Conservation (phyloP, 2,329 filamentous ascomycete species). For the Aspergillus tubingensis region DNA sequence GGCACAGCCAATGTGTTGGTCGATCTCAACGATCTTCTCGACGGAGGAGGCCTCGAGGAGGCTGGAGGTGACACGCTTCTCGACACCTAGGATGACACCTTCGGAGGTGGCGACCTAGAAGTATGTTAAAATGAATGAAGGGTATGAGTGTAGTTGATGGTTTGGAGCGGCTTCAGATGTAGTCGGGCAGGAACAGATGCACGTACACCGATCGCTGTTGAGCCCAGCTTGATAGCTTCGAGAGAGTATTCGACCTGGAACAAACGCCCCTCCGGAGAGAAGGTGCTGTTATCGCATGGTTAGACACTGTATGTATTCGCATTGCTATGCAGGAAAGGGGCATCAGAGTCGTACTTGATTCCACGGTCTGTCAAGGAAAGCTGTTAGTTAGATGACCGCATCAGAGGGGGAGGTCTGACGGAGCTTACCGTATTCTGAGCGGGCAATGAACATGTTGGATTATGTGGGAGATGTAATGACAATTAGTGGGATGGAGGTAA, state of each 20-base stretch:
- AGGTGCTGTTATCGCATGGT: slow-evolving; percentile 67
- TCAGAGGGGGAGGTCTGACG: slow-evolving; percentile 25
- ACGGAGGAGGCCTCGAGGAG: slow-evolving; percentile 97
- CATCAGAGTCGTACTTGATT: slow-evolving; percentile 72
- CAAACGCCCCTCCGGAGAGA: slow-evolving; percentile 98
- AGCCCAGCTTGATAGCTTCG: slow-evolving; percentile 99
- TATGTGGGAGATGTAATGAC: slow-evolving; percentile 27
- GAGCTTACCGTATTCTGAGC: slow-evolving; percentile 95
- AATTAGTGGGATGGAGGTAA: neutral
- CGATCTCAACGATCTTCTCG: slow-evolving; percentile 99
- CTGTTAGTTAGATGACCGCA: slow-evolving; percentile 45
- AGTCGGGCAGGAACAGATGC: slow-evolving; percentile 6
- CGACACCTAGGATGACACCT: slow-evolving; percentile 93
- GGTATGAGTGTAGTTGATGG: neutral
- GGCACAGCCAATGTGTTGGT: slow-evolving; percentile 97
- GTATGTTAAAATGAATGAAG: slow-evolving; percentile 17
- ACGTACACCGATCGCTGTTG: slow-evolving; percentile 88
- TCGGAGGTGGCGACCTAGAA: slow-evolving; percentile 79
- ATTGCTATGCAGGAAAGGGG: slow-evolving; percentile 10
- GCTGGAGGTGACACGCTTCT: slow-evolving; percentile 97
- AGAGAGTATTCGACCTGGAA: slow-evolving; percentile 99
- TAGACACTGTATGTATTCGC: slow-evolving; percentile 18
- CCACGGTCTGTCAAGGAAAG: slow-evolving; percentile 71
- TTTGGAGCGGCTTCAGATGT: neutral
- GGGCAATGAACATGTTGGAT: slow-evolving; percentile 95